Base-by-base conservation (phyloP, 2,329 filamentous ascomycete genomes). In the Fusarium sterilihyphosum region DNA sequence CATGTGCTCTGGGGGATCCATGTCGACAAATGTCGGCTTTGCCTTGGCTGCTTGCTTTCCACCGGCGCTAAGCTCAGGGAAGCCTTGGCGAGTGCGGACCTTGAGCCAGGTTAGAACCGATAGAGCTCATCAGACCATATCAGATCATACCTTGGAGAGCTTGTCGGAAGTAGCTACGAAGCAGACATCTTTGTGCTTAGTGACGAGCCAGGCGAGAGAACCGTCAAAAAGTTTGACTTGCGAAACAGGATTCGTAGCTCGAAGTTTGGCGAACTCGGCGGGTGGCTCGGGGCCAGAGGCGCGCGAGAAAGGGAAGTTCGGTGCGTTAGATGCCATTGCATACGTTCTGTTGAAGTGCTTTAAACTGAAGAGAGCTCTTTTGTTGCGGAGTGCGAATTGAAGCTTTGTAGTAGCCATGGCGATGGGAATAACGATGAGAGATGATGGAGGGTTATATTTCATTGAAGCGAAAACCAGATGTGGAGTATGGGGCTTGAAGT, bases 1-100 rank as follows among this genome's bases (percentile, higher is more conserved):
- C 82, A 84, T 86, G 65, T 88, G 86, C 6, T 83, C 81, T 0
- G 86, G 86, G 8, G 84, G 77, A 67, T 88, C 85, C 84, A 88
- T 87, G 72, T 88, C 85, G 10, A 88, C 86, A 73, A 88, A 88
- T 1, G 85, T 88, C 2, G 86, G 84, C 63, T 83, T 85, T 43
- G 83, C 84, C 70, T 86, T 85, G n/a, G 83, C 85, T 13, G 86
- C 86, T 43, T 81, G 79, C 68, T 85, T 87, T 13, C 85, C 86
- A 18, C 86, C 84, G 16, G 84, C 81, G 59, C 79, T 83, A 58
- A 88, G 81, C 69, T 88, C 86, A 1, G 86, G 86, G 60, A 88
- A 87, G 0, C 86, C 86, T 4, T 82, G 80, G 3, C 84, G 78
- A 22, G 75, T 82, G 11, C 84, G 81, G 65, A 85, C 77, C 83